These are phyloP conservation scores for Yarrowia sp. DNA, from an alignment of 805 yeast species.

Conservation along the genomic window DNA sequence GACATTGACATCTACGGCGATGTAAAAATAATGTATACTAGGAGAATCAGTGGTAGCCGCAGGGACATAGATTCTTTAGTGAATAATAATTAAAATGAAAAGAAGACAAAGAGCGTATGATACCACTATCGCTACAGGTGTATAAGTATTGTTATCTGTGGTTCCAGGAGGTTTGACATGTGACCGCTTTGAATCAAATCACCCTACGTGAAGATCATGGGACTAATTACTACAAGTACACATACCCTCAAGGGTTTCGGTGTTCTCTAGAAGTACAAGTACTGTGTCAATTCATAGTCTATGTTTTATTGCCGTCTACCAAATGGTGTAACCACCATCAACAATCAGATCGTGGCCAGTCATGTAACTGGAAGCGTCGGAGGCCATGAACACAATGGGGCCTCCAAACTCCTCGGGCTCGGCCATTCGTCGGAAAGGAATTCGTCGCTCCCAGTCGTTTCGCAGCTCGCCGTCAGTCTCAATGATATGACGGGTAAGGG, in stretches of 20 bases:
- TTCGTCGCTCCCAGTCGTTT: conserved; percentile 72
- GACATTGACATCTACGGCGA: conserved; percentile 28
- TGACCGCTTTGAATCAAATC: no score
- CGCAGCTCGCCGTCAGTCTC: conserved; percentile 59
- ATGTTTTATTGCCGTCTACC: conserved; percentile 53
- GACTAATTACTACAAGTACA: no score
- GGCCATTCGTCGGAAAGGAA: conserved; percentile 84
- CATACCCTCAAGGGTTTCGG: no score
- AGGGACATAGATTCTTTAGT: conserved; percentile 1
- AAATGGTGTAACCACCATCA: conserved; percentile 87
- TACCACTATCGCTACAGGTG: no score
- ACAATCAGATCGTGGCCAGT: conserved; percentile 84
- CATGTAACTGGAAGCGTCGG: conserved; percentile 77
- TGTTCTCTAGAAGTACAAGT: no score
- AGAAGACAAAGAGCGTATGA: no score
- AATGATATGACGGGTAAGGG: conserved; percentile 74
- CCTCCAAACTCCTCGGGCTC: conserved; percentile 86
- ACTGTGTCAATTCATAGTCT: background rate
- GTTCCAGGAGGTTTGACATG: no score
- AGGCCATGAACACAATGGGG: conserved; percentile 73
- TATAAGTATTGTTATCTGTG: no score
- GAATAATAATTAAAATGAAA: background rate
- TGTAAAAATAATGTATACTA: conserved; percentile 30
- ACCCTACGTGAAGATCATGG: no score
- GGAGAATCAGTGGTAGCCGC: conserved; percentile 1